Evolutionary conservation across 495 filamentous ascomycete species (phyloP), one percentile per base, ranked within the genome.

Genomic region (Penicillium parvum): DNA sequence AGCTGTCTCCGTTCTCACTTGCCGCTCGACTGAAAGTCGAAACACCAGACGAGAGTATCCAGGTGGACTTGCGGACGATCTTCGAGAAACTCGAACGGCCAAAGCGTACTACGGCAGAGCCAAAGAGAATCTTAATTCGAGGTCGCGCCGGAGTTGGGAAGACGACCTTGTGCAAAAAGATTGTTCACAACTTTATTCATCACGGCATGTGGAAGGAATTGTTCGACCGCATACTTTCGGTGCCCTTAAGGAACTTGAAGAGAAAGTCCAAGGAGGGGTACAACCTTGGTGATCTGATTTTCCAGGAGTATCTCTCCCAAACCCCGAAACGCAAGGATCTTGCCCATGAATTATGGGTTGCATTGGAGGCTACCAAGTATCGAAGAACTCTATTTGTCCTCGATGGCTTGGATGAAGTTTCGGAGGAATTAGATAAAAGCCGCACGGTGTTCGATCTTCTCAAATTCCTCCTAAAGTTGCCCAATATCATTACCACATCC

Each of bases 81-180:
- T 32, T 32, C 28, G 12, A 32, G 12, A n/a, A 11, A 32, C 8
- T 5, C 9, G 9, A 4, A n/a, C 5, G 8, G 5, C 12, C 4
- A 15, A 4, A 32, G n/a, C n/a, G n/a, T n/a, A n/a, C n/a, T n/a
- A n/a, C n/a, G n/a, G n/a, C n/a, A n/a, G 28, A 4, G 5, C 57
- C 62, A 36, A 58, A 49, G 40, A 47, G 66, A 25, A 61, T 72
- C 27, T 40, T 70, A 33, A 72, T 72, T 39, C 55, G 59, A 15
- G 69, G 69, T 40, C 64, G 50, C 4, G 62, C 69, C 4, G 69
- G 69, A 27, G 59, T 69, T 9, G 66, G 66, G 9, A 72, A 72
- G 50, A 71, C 66, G 34, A 71, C 69, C n/a, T 44, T 71, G 18
- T 71, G 63, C 53, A 73, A 73, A 37, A 73, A 68, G 57, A 65